Percentiles rank a stretch among this genome's conserved stretches.
Evolutionary conservation across 1,139 yeast genomes (phyloP).

Genomic region (Debaryomycetaceae sp.): DNA sequence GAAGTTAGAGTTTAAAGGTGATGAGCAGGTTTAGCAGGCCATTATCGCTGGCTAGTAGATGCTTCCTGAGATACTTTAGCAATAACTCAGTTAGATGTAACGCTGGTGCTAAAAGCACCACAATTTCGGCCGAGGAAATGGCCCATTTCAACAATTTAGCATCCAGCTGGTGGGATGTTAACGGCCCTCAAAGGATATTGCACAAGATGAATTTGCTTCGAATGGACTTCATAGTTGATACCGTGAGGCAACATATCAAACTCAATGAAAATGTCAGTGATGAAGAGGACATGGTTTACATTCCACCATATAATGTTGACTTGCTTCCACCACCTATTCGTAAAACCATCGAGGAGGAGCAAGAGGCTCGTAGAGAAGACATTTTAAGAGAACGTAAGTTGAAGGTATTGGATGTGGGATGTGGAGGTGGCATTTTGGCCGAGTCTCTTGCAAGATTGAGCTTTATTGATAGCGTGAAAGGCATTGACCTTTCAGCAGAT

Average conservation of each 20-base stretch:
- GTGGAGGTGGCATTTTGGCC: conserved; percentile 93
- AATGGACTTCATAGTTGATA: conserved; percentile 77
- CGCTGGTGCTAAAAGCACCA: conserved; percentile 20
- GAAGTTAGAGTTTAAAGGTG: not conserved
- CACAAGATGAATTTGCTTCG: conserved; percentile 92
- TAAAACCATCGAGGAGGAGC: conserved; percentile 46
- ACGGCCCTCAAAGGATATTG: conserved; percentile 88
- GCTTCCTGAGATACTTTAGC: not conserved
- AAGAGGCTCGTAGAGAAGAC: conserved; percentile 41
- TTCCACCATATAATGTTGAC: conserved; percentile 75
- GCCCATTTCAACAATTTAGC: conserved; percentile 84
- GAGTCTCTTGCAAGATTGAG: conserved; percentile 83
- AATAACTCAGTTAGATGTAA: not conserved
- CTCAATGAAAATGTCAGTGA: conserved; percentile 37
- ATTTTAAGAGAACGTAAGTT: conserved; percentile 34
- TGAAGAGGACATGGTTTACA: conserved; percentile 51
- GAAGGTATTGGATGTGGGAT: conserved; percentile 81
- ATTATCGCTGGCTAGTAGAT: not conserved
- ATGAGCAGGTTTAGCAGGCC: conserved; percentile 1
- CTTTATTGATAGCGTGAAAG: conserved; percentile 62
- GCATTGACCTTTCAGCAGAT: conserved; percentile 81
- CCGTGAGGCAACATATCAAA: conserved; percentile 46
- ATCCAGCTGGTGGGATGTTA: conserved; percentile 91
- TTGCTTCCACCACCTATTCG: conserved; percentile 59
- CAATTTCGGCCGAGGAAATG: conserved; percentile 51